phyloP scores from a whole-genome alignment of 2,329 filamentous ascomycete genomes.

The Fusarium anthophilum region DNA sequence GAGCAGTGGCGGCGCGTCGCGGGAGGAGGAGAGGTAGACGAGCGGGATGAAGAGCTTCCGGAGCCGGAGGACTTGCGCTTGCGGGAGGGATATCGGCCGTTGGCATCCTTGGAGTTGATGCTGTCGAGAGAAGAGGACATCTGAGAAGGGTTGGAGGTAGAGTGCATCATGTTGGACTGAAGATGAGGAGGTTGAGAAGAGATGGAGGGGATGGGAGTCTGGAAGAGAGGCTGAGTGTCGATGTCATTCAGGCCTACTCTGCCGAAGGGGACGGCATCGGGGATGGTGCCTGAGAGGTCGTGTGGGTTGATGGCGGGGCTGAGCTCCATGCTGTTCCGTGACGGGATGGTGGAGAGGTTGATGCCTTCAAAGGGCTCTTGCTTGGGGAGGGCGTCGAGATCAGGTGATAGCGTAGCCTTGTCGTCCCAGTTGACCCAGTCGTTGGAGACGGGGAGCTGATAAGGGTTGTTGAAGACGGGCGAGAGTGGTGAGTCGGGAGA shows the following conservation, averaged over 20 bases:
- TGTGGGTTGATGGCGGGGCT: constrained; percentile 43
- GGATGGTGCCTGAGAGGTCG: constrained; percentile 40
- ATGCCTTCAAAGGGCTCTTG: constrained; percentile 43
- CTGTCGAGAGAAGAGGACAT: constrained; percentile 26
- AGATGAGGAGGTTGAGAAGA: constrained; percentile 39
- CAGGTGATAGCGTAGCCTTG: constrained; percentile 42
- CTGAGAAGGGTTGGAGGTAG: constrained; percentile 28
- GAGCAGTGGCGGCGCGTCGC: constrained; percentile 43
- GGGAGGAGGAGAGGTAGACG: constrained; percentile 53
- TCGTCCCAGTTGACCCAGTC: constrained; percentile 44
- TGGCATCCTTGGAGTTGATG: constrained; percentile 32
- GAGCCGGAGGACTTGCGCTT: constrained; percentile 48
- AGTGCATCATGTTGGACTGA: constrained; percentile 35
- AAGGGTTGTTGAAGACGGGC: constrained; percentile 41
- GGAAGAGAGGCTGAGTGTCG: constrained; percentile 42
- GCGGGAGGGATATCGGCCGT: constrained; percentile 40
- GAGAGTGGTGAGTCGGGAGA: constrained; percentile 43
- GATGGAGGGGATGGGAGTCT: constrained; percentile 42
- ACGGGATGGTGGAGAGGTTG: constrained; percentile 40
- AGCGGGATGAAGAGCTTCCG: constrained; percentile 42
- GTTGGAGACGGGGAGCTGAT: constrained; percentile 42
- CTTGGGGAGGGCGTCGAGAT: constrained; percentile 41
- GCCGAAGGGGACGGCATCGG: constrained; percentile 41
- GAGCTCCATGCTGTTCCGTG: constrained; percentile 42
- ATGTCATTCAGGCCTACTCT: constrained; percentile 43